Conservation (phyloP, 2,329 filamentous ascomycete genomes). For the Tolypocladium paradoxum region DNA sequence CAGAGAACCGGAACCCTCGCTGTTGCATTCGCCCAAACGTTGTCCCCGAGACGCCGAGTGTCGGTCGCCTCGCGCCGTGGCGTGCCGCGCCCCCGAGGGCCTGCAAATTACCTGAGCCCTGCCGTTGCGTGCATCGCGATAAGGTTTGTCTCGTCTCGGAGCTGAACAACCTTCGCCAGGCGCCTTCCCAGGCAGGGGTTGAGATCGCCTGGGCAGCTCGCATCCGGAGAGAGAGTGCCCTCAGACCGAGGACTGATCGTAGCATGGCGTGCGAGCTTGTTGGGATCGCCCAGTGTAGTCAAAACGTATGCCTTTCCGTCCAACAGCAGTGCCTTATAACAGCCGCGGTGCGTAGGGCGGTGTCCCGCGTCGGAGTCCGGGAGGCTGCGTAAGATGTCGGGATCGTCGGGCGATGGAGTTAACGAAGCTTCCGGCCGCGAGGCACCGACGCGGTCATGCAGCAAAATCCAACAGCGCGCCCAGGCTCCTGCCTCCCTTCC, state of each 20-base stretch:
- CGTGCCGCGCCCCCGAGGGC: background rate
- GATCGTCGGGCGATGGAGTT: slow-evolving; percentile 1
- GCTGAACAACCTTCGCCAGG: slow-evolving; percentile 16
- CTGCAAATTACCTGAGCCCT: background rate
- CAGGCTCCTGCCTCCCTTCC: background rate
- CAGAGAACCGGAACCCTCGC: slow-evolving; percentile 21
- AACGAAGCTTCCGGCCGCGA: slow-evolving; percentile 1
- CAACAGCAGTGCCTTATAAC: no score
- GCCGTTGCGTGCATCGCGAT: background rate
- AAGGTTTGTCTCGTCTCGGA: slow-evolving; percentile 12
- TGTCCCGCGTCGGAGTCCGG: background rate
- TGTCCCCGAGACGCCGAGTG: slow-evolving; percentile 6
- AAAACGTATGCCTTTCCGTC: background rate
- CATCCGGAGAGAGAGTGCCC: slow-evolving; percentile 10
- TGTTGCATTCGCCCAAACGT: slow-evolving; percentile 12
- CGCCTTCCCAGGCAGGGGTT: slow-evolving; percentile 14
- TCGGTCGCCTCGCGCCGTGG: slow-evolving; percentile 3
- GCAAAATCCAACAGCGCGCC: background rate
- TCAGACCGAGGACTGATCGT: slow-evolving; percentile 13
- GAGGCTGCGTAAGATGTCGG: background rate
- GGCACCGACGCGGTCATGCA: background rate
- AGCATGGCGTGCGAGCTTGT: slow-evolving; percentile 11
- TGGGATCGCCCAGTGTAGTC: background rate
- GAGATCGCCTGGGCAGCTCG: slow-evolving; percentile 9
- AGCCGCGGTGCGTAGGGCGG: background rate